Evolutionary conservation across 2,329 filamentous ascomycete species (phyloP).

Genomic region (Monilinia fructicola): DNA sequence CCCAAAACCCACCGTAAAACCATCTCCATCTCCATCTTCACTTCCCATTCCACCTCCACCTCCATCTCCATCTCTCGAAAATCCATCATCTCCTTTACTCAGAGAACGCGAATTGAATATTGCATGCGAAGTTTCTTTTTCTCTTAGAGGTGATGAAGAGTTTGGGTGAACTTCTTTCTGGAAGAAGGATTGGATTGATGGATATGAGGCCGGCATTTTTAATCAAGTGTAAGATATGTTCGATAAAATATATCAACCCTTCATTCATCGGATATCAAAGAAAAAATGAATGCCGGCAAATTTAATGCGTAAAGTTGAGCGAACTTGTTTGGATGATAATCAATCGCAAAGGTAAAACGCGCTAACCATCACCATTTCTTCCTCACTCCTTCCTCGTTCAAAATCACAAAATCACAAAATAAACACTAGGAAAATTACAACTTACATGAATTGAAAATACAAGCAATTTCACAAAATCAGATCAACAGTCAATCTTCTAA

Average conservation of each 20-base stretch:
- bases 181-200: slow-evolving; percentile 39
- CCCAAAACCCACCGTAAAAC: background rate
- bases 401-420: background rate
- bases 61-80: background rate
- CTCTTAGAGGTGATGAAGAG: no score
- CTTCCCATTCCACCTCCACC: no score
- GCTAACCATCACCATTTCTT: background rate
- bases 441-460: no score
- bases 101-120: background rate
- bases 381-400: background rate
- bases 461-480: no score
- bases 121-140: background rate
- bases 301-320: background rate
- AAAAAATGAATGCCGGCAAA: background rate
- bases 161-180: slow-evolving; percentile 26
- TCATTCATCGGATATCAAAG: background rate
- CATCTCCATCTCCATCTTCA: background rate
- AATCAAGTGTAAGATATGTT: background rate
- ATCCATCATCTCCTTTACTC: background rate
- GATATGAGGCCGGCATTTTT: slow-evolving; percentile 28
- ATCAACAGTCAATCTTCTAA: slow-evolving; percentile 1
- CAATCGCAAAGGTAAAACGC: background rate
- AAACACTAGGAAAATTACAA: background rate
- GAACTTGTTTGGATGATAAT: background rate
- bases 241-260: background rate